Evolutionary conservation across 768 basidiomycete genomes (phyloP), one percentile per base, ranked within the genome.

Genomic region (Cystobasidium ongulense): DNA sequence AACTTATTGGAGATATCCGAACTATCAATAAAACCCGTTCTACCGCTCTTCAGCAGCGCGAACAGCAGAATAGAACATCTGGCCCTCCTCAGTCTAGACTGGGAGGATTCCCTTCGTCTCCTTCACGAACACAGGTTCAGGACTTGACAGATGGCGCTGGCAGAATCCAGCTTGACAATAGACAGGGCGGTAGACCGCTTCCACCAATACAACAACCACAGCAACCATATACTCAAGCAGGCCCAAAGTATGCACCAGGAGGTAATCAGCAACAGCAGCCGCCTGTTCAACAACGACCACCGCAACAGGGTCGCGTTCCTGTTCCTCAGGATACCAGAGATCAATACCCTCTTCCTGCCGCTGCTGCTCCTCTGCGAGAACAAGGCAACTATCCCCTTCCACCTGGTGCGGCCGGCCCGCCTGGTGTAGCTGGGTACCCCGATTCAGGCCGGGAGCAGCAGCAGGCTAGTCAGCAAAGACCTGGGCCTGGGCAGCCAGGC

Each of bases 1-100:
- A 89, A 78, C 85, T 99, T 23, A 86, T 99, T 63, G 87, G 89
- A 63, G 89, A 93, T 81, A 88, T 91, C 86, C 94, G 97, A 78
- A 81, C 81, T 21, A 83, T 80, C 76, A 78, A 78, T 81, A 86
- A 85, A 77, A 82, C 75, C 15, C 79, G 78, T 2, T 65, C 65
- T 35, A 70, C 68, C 17, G 67, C 36, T 29, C 46, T 50, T 7
- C 29, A 50, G 31, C 67, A 50, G 35, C 67, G 29, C 57, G 29
- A 36, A 50, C 67, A 46, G 71, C 36, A 36, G 27, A 59, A 29
- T 29, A 4, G 57, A 27, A 5, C 5, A 2, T 62, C n/a, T 0
- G 53, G 54, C 11, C 57, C 73, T 23, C 71, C 68, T 38, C 66
- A 71, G 35, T 50, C 64, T 21, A 33, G 64, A 10, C 11, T 29